phyloP scores from a whole-genome alignment of 129 eudicot genomes.

The Oenanthe sinensis region DNA sequence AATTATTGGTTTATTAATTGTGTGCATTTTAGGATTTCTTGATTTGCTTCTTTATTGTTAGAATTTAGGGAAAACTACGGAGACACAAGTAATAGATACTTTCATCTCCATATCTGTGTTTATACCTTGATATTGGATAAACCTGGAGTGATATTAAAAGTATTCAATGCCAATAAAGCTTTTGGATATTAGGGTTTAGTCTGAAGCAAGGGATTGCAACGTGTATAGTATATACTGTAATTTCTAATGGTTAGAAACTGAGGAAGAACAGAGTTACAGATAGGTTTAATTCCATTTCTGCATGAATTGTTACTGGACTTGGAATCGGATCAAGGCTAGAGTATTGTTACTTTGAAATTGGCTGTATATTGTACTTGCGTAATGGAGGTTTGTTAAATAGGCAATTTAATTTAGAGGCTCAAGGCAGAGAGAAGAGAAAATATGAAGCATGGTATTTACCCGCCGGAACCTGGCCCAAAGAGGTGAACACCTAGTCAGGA shows the following conservation, averaged over 20 bases:
- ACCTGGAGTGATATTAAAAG: background rate
- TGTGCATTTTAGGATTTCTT: background rate
- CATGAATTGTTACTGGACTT: background rate
- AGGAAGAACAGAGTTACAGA: background rate
- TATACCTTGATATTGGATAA: background rate
- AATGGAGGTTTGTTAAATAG: background rate
- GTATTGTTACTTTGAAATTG: background rate
- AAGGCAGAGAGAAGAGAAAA: no score
- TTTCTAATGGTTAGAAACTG: no score
- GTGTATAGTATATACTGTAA: background rate
- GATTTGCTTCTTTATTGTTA: background rate
- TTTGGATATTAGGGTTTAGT: background rate
- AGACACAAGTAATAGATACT: background rate
- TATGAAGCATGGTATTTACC: no score
- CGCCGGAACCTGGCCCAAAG: no score
- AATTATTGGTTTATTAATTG: background rate
- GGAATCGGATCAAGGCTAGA: no score
- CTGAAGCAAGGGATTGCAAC: background rate
- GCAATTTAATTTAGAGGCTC: no score
- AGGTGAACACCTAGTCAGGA: no score
- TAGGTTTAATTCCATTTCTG: no score
- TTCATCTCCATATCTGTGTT: no score
- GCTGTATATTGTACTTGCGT: background rate
- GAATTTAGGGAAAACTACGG: background rate
- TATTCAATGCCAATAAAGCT: background rate